Base-by-base conservation (phyloP, 176 grass and related monocot species). In the Eleusine indica region DNA sequence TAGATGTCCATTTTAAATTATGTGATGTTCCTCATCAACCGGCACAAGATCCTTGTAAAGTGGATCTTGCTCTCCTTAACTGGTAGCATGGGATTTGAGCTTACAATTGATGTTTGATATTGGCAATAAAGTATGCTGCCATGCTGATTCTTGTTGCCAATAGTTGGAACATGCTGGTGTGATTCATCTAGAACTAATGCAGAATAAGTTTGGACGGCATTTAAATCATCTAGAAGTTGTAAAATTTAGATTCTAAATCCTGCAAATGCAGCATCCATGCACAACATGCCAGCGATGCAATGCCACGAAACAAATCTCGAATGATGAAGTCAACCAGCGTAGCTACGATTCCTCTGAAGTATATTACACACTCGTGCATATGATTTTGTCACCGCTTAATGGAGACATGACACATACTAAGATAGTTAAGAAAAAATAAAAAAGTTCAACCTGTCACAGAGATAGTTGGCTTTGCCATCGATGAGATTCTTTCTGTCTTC, bases 401-500 rank as follows among this genome's bases (percentile, higher is more conserved):
- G 17, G 32, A 47, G 66, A 68, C 66, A 68, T 68, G 15, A 19
- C 37, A 41, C 66, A 32, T 1, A 18, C 15, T 68, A 41, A 67
- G 6, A 37, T 39, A 6, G 38, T 30, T 25, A 32, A 65, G 32
- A 35, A 67, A 5, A 7, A 62, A 62, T 62, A 62, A 28, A 62
- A 37, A 37, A 11, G 4, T 39, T 67, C 14, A 67, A 15, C 30
- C 17, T 17, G 30, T 39, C 32, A 39, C 18, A 38, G 7, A 73
- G 38, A 73, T 66, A 49, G 74, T 19, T 83, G 51, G 60, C 47
- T 54, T 51, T 7, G 47, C 77, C 22, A 65, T 57, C 29, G 5
- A 47, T 46, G 74, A 83, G 78, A 82, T 87, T 90, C 53, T 66
- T 71, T 52, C 2, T 80, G 74, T 83, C 80, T 60, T n/a, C n/a